Evolutionary conservation across 2,329 filamentous ascomycete species (phyloP).

Genomic region (Calonectria crousiana): DNA sequence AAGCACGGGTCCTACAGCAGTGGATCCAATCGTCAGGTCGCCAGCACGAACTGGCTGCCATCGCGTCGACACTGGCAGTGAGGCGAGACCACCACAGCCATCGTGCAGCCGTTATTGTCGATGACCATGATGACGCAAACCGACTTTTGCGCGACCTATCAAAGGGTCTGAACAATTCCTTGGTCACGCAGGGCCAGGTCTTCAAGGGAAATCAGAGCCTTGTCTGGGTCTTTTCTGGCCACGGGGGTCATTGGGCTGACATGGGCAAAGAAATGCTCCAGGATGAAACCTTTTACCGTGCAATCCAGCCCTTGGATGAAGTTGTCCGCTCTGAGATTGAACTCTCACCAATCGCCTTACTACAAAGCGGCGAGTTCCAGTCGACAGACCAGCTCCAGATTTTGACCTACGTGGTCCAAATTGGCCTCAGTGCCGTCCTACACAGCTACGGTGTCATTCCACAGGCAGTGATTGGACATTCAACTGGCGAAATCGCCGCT

Average conservation of each 20-base stretch:
- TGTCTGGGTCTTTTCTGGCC: constrained; percentile 2
- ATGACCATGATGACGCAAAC: neutral
- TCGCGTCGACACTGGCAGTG: neutral
- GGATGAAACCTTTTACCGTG: neutral
- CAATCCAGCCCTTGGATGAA: neutral
- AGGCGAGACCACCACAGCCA: neutral
- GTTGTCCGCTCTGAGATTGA: neutral
- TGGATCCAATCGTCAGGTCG: neutral
- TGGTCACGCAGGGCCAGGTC: neutral
- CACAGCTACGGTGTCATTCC: neutral
- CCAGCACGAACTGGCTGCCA: neutral
- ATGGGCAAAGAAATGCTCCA: neutral
- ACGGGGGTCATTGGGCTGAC: neutral
- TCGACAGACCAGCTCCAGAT: neutral
- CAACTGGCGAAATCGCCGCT: neutral
- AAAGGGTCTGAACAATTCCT: neutral
- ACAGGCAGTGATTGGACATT: neutral
- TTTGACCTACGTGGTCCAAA: neutral
- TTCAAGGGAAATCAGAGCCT: neutral
- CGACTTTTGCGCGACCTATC: neutral
- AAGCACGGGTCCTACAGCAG: neutral
- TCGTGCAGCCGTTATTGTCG: neutral
- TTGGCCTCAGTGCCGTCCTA: neutral
- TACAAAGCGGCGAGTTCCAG: neutral
- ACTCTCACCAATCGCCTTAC: neutral